Evolutionary conservation across 176 grass and related monocot species (phyloP).

Genomic region (Carex parvula): DNA sequence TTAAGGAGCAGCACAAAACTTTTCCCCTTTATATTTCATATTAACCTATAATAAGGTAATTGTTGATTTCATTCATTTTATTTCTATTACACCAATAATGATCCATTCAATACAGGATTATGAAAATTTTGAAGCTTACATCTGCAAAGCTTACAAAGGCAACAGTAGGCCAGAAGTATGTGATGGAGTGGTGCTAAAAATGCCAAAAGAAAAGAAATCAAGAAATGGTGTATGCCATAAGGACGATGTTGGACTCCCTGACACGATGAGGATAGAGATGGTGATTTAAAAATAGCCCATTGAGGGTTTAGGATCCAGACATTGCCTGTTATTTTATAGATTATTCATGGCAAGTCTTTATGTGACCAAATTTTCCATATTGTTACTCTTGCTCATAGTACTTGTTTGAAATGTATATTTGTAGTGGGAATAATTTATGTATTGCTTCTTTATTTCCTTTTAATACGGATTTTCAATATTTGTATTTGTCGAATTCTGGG

Average conservation of each 20-base stretch:
- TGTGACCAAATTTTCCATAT: neutral
- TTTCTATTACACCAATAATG: neutral
- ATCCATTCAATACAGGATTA: conserved; percentile 47
- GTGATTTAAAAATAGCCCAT: conserved; percentile 2
- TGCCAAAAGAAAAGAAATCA: conserved; percentile 21
- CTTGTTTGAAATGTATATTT: conserved; percentile 1
- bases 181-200: conserved; percentile 21
- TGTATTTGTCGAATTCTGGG: neutral
- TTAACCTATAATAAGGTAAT: neutral
- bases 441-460: neutral
- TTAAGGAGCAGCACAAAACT: neutral
- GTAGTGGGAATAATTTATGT: neutral
- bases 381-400: neutral
- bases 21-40: neutral
- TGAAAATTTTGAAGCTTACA: conserved; percentile 55
- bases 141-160: conserved; percentile 79
- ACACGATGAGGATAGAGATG: conserved; percentile 26
- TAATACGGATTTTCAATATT: neutral
- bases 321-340: neutral
- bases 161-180: conserved; percentile 48
- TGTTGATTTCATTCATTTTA: neutral
- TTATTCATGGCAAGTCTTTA: neutral
- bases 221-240: conserved; percentile 35
- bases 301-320: neutral
- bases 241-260: neutral